Evolutionary conservation across 768 basidiomycete species (phyloP).

Genomic region (Amanita inopinata): DNA sequence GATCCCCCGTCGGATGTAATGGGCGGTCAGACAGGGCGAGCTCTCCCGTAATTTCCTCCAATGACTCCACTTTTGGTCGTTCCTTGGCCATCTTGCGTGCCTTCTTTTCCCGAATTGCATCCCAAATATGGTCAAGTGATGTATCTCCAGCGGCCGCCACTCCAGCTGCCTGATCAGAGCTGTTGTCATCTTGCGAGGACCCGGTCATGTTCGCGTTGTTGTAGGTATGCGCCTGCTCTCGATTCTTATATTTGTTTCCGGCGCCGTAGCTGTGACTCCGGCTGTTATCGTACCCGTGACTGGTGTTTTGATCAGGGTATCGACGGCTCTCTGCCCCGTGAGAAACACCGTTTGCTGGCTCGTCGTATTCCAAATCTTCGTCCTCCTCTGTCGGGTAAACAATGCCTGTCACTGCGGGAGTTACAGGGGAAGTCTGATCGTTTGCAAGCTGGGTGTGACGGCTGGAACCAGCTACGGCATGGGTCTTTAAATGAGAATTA

Average conservation of each 20-base stretch:
- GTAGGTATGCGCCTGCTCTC: background rate
- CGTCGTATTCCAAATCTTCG: conserved; percentile 22
- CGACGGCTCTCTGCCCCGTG: background rate
- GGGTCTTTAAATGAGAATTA: conserved; percentile 3
- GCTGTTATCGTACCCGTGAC: conserved; percentile 6
- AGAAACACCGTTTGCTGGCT: conserved; percentile 9
- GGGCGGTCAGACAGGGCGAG: conserved; percentile 23
- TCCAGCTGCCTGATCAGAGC: conserved; percentile 24
- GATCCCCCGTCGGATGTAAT: conserved; percentile 26
- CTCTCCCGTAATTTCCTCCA: conserved; percentile 37
- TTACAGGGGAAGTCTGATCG: conserved; percentile 25
- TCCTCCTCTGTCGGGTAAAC: conserved; percentile 34
- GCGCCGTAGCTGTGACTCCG: conserved; percentile 4
- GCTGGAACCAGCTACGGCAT: conserved; percentile 1
- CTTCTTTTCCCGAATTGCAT: conserved; percentile 53
- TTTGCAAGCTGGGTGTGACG: conserved; percentile 11
- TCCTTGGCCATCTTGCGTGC: conserved; percentile 57
- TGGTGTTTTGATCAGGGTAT: conserved; percentile 7
- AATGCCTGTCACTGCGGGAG: conserved; percentile 39
- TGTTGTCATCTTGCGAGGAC: conserved; percentile 32
- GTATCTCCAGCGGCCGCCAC: conserved; percentile 17
- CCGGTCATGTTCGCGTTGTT: conserved; percentile 29
- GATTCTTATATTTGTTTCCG: conserved; percentile 8
- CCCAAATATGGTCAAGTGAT: conserved; percentile 56
- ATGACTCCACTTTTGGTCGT: conserved; percentile 61